phyloP scores from a whole-genome alignment of 495 filamentous ascomycete species.

The Penicillium egyptiacum region DNA sequence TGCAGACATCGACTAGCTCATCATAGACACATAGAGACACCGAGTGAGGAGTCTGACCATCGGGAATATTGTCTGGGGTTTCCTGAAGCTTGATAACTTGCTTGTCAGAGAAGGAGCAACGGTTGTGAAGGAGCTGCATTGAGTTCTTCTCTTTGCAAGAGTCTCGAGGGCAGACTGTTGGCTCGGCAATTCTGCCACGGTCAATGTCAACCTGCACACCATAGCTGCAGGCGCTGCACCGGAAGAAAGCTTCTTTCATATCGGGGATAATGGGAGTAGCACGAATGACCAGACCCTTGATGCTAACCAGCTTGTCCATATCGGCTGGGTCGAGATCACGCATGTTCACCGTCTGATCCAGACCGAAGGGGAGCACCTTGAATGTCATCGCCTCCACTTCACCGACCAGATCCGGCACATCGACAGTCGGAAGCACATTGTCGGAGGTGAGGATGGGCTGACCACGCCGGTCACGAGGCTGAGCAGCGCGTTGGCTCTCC shows the following conservation, averaged over 20 bases:
- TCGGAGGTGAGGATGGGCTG: constrained; percentile 62
- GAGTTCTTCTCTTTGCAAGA: constrained; percentile 84
- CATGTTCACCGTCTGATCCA: constrained; percentile 86
- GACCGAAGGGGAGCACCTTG: constrained; percentile 85
- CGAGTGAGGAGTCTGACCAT: constrained; percentile 95
- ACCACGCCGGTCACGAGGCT: constrained; percentile 24
- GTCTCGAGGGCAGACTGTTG: constrained; percentile 82
- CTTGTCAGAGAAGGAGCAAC: constrained; percentile 92
- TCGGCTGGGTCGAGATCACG: constrained; percentile 91
- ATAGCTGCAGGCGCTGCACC: constrained; percentile 88
- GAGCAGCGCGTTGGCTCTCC: constrained; percentile 50
- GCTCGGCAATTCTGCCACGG: constrained; percentile 93
- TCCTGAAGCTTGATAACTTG: constrained; percentile 99
- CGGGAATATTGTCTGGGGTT: constrained; percentile 89
- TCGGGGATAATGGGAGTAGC: constrained; percentile 96
- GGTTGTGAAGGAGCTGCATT: constrained; percentile 98
- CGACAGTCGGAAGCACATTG: constrained; percentile 71
- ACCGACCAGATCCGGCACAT: constrained; percentile 63
- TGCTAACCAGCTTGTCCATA: constrained; percentile 93
- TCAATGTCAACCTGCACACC: constrained; percentile 89
- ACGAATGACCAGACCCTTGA: constrained; percentile 96
- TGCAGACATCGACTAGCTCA: constrained; percentile 95
- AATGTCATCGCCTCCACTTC: constrained; percentile 73
- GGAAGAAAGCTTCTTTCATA: constrained; percentile 97
- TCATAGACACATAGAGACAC: constrained; percentile 96